Percentiles rank a stretch among this genome's conserved stretches.
Conservation (phyloP, 441 rosid genomes). For the Corymbia citriodora region DNA sequence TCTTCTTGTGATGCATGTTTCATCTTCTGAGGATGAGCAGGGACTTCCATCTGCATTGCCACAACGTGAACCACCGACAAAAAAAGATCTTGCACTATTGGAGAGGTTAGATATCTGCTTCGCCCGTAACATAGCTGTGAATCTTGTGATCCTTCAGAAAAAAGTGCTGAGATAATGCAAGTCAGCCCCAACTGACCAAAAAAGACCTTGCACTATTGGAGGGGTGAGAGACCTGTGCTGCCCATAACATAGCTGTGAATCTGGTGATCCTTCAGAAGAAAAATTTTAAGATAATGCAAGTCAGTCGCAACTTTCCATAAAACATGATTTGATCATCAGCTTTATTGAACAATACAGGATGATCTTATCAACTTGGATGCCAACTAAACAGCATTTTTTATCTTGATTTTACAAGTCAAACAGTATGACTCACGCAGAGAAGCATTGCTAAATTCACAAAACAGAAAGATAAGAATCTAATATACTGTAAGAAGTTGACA, state of each 20-base stretch:
- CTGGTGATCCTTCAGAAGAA: constrained; percentile 16
- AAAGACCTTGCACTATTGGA: constrained; percentile 45
- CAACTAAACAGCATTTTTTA: neutral
- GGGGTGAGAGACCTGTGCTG: constrained; percentile 64
- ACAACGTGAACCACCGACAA: constrained; percentile 57
- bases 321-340: neutral
- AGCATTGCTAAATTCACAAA: neutral
- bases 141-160: constrained; percentile 10
- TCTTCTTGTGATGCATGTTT: constrained; percentile 52
- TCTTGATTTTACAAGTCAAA: neutral
- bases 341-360: neutral
- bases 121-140: constrained; percentile 63
- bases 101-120: constrained; percentile 74
- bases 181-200: constrained; percentile 21
- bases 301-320: neutral
- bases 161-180: neutral
- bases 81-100: constrained; percentile 58
- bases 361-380: neutral
- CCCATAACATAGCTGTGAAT: constrained; percentile 54
- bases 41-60: constrained; percentile 60
- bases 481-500: neutral
- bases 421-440: neutral
- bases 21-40: constrained; percentile 70
- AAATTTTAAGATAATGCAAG: neutral
- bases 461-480: neutral